phyloP scores from a whole-genome alignment of 1,139 yeast species.

The Debaryomyces udenii region DNA sequence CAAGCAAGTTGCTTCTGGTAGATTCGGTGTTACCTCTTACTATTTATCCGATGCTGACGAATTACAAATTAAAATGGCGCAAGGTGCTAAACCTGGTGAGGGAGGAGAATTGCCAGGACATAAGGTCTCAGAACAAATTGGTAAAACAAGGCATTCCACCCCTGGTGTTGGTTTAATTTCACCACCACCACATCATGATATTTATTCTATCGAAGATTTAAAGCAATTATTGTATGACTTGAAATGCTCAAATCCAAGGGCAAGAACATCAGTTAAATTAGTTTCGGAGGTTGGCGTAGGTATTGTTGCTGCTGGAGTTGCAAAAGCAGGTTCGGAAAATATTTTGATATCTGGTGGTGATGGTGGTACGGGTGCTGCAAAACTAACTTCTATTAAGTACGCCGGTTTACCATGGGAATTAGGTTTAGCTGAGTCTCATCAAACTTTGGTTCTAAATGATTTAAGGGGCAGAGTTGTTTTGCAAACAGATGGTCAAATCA shows the following conservation, averaged over 20 bases:
- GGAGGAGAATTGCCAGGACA: constrained; percentile 99
- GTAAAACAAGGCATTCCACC: constrained; percentile 95
- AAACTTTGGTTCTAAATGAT: constrained; percentile 92
- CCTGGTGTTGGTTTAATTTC: constrained; percentile 96
- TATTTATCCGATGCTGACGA: constrained; percentile 96
- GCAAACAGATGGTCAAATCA: constrained; percentile 96
- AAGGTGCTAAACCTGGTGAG: constrained; percentile 99
- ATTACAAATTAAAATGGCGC: constrained; percentile 97
- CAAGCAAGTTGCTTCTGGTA: constrained; percentile 96
- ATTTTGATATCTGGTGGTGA: constrained; percentile 95
- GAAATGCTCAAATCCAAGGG: constrained; percentile 96
- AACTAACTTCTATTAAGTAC: constrained; percentile 94
- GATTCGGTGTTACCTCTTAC: constrained; percentile 96
- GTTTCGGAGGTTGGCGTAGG: constrained; percentile 99
- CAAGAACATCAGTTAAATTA: constrained; percentile 93
- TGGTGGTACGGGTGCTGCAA: constrained; percentile 99
- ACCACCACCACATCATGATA: constrained; percentile 99
- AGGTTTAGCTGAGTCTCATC: constrained; percentile 97
- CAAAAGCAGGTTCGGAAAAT: constrained; percentile 97
- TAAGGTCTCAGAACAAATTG: constrained; percentile 86
- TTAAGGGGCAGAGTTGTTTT: constrained; percentile 92
- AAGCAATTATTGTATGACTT: constrained; percentile 95
- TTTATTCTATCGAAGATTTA: constrained; percentile 96
- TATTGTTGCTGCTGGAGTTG: constrained; percentile 98
- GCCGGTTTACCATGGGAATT: constrained; percentile 99